Base-by-base conservation (phyloP, 2,329 filamentous ascomycete genomes). In the Cryphonectria japonica region DNA sequence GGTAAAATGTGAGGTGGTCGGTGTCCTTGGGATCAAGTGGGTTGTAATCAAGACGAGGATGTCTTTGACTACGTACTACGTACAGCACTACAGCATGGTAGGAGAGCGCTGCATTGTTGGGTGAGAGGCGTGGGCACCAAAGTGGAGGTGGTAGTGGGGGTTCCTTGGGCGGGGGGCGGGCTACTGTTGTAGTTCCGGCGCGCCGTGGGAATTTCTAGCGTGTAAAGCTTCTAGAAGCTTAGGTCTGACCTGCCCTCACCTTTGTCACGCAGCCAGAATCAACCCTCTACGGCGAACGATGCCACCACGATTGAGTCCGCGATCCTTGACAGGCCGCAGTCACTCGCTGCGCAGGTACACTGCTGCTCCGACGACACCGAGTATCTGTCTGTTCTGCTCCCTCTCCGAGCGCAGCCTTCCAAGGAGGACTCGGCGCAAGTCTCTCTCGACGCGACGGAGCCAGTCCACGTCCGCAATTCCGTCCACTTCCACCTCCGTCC, bases 361-460 rank as follows among this genome's bases (percentile, higher is more conserved):
- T 1, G 19, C 66, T 5, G 65, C 46, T 11, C 70, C 66, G 6
- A 46, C 66, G 6, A 41, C 69, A 4, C 61, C 76, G 1, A 73
- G 74, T 29, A 73, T 78, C 64, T 80, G 79, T 69, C 73, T 80
- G 41, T 78, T 80, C 63, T 80, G 79, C 69, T 79, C 79, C 8
- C 69, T 76, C 37, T 70, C 76, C n/a, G 60, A 57, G 50, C 73
- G 67, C 54, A 65, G 68, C 64, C 68, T 62, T 22, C 32, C 69
- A 22, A 64, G 68, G 63, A 52, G 65, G 37, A 29, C 61, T 39
- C 69, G 71, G 67, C 73, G 72, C 59, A 74, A 68, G 68, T 60
- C 54, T 41, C 69, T 68, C 64, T 34, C 52, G 63, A 50, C 75
- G 50, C 75, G 72, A 63, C 76, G 76, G 46, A 67, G 67, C 65